Percentiles rank a stretch among this genome's conserved stretches.
Evolutionary conservation across 139 green algal genomes (phyloP).

Genomic region (Limnomonas spitsbergensis): DNA sequence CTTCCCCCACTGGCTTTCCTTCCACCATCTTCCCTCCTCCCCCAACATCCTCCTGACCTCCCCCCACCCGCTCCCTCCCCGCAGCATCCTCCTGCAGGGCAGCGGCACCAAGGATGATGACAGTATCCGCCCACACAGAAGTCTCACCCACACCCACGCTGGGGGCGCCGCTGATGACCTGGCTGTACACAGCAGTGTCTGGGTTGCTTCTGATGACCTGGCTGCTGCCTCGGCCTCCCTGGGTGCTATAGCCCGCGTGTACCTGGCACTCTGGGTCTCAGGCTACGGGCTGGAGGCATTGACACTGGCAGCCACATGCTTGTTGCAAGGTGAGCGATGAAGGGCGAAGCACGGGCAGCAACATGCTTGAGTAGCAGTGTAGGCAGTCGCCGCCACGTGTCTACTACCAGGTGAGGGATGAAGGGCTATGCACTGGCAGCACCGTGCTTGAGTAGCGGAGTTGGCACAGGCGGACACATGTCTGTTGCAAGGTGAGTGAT

Average conservation of each 20-base stretch:
- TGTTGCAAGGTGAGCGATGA: neutral
- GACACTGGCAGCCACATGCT: neutral
- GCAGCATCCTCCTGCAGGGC: neutral
- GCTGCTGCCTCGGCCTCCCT: no score
- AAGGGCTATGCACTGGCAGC: neutral
- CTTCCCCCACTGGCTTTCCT: no score
- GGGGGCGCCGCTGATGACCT: neutral
- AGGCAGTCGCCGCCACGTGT: neutral
- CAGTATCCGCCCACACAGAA: neutral
- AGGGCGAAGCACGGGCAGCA: neutral
- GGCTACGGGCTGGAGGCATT: neutral
- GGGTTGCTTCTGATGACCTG: neutral
- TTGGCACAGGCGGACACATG: neutral
- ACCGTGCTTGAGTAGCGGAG: neutral
- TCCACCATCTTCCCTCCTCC: no score
- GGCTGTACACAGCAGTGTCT: neutral
- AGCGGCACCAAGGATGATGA: neutral
- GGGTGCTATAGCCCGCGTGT: neutral
- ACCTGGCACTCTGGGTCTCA: neutral
- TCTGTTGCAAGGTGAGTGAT: neutral
- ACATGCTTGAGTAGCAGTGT: neutral
- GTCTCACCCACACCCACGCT: neutral
- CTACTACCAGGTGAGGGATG: neutral
- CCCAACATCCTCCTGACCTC: no score
- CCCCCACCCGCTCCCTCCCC: neutral